A percentile compares a stretch with the other conserved stretches of the same genome.
Conservation (phyloP, 495 filamentous ascomycete genomes). For the Arthonia radiata region DNA sequence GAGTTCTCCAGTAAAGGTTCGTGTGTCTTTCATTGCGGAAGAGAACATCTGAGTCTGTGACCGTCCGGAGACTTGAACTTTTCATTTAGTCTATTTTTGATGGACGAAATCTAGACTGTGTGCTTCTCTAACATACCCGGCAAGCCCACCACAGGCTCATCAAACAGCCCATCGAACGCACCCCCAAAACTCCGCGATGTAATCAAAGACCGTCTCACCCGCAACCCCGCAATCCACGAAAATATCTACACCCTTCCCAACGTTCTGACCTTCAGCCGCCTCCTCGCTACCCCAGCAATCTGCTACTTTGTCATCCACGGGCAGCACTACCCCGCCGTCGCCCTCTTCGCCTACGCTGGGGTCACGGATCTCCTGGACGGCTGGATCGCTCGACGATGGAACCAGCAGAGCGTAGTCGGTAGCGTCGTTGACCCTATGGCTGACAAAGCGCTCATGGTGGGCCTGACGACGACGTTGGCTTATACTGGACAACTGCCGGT, state of each 20-base stretch:
- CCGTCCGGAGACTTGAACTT: no score
- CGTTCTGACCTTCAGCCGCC: conserved; percentile 64
- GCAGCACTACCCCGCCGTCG: conserved; percentile 49
- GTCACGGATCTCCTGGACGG: conserved; percentile 82
- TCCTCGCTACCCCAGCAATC: conserved; percentile 61
- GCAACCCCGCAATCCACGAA: conserved; percentile 40
- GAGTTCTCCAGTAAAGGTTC: no score
- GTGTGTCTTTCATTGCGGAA: no score
- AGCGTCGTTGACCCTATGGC: conserved; percentile 79
- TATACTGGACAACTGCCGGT: conserved; percentile 19
- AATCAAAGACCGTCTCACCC: conserved; percentile 22
- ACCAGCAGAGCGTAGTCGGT: conserved; percentile 83
- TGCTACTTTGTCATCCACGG: conserved; percentile 77
- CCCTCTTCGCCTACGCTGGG: conserved; percentile 73
- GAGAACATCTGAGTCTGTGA: no score
- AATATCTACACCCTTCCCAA: conserved; percentile 95
- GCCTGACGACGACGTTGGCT: conserved; percentile 61
- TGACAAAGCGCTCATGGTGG: conserved; percentile 86
- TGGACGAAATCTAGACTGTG: no score
- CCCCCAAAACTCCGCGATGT: no score
- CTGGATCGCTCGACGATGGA: conserved; percentile 68
- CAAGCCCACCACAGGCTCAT: no score
- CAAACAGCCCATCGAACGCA: no score
- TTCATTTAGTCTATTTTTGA: no score
- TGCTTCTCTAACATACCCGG: no score